Conservation (phyloP, 2,329 filamentous ascomycete species). For the Corniculantispora saksenae region DNA sequence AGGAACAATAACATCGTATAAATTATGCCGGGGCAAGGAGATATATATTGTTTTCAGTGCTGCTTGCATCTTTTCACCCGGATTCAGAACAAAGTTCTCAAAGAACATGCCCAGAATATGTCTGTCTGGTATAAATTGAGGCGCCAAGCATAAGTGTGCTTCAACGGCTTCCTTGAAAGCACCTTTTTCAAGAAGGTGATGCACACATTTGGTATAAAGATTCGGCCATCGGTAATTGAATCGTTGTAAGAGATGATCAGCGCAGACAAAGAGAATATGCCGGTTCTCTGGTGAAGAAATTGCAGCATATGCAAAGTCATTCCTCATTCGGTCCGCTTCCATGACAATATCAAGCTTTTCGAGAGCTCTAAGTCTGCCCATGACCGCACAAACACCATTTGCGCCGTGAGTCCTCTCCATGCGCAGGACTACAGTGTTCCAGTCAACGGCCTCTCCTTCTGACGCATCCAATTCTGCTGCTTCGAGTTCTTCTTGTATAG, state of each 20-base stretch:
- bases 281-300: constrained; percentile 29
- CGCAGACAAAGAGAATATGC: constrained; percentile 29
- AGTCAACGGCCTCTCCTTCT: background rate
- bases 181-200: constrained; percentile 41
- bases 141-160: constrained; percentile 51
- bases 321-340: background rate
- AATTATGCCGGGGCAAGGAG: constrained; percentile 40
- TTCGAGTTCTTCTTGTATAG: constrained; percentile 1
- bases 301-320: constrained; percentile 24
- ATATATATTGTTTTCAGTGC: constrained; percentile 49
- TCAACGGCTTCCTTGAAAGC: constrained; percentile 32
- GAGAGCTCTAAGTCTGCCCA: constrained; percentile 8
- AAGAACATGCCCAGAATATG: constrained; percentile 46
- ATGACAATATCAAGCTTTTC: background rate
- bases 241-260: constrained; percentile 36
- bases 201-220: constrained; percentile 50
- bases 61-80: constrained; percentile 37
- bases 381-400: background rate
- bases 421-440: background rate
- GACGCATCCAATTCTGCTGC: background rate
- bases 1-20: constrained; percentile 56
- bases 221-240: constrained; percentile 49
- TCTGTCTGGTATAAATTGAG: constrained; percentile 43
- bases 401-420: constrained; percentile 1
- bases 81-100: constrained; percentile 43